Evolutionary conservation across 2,329 filamentous ascomycete genomes (phyloP).

Genomic region (Thielaviopsis ethacetica): DNA sequence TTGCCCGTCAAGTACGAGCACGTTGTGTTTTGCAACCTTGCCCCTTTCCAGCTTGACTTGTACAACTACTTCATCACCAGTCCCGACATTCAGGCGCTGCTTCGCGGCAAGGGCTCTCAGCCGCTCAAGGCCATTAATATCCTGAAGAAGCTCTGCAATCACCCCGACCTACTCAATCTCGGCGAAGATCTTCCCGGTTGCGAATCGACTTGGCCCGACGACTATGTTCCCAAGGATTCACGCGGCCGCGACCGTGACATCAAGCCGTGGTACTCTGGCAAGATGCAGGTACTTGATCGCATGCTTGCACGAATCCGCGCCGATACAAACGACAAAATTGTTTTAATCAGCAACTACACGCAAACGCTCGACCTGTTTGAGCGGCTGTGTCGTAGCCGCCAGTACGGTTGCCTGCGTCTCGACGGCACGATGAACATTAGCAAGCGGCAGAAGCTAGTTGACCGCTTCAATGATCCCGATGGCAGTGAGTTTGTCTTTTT

Average conservation of each 20-base stretch:
- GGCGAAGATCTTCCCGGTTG: slow-evolving; percentile 73
- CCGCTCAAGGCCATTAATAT: slow-evolving; percentile 93
- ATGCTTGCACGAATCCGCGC: slow-evolving; percentile 93
- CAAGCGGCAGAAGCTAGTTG: slow-evolving; percentile 91
- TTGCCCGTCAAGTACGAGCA: slow-evolving; percentile 97
- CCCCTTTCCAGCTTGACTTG: slow-evolving; percentile 79
- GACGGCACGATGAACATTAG: slow-evolving; percentile 97
- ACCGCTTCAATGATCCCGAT: slow-evolving; percentile 90
- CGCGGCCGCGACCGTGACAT: slow-evolving; percentile 82
- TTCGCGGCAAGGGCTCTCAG: slow-evolving; percentile 87
- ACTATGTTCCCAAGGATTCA: slow-evolving; percentile 75
- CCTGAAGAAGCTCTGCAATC: slow-evolving; percentile 96
- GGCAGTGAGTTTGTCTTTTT: slow-evolving; percentile 86
- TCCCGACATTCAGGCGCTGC: slow-evolving; percentile 79
- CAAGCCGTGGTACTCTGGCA: slow-evolving; percentile 91
- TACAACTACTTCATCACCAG: slow-evolving; percentile 98
- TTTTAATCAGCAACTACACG: slow-evolving; percentile 96
- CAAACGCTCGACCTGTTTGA: slow-evolving; percentile 92
- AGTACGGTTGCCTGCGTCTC: slow-evolving; percentile 73
- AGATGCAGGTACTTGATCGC: slow-evolving; percentile 94
- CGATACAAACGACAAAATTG: slow-evolving; percentile 97
- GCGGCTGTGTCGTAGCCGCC: slow-evolving; percentile 66
- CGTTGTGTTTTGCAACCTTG: slow-evolving; percentile 91
- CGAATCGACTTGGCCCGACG: slow-evolving; percentile 64
- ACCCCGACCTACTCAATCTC: slow-evolving; percentile 80